Evolutionary conservation across 176 grass and related monocot species (phyloP), one percentile per base, ranked within the genome.

Genomic region (Carex parvula): DNA sequence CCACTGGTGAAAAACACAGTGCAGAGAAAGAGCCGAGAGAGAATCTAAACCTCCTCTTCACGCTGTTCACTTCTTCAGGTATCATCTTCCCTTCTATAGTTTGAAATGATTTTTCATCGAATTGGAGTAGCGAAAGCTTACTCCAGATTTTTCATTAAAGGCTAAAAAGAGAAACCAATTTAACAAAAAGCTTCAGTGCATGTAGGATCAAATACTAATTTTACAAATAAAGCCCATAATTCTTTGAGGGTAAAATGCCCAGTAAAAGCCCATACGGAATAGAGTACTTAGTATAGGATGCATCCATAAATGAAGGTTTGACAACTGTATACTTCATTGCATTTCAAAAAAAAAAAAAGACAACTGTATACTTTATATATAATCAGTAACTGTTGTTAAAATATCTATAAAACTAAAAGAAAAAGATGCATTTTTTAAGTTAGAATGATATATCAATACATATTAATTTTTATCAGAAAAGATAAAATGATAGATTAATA

Each of bases 11-110:
- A 76, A 13, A 3, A 22, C 9, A 48, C 5, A 24, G 1, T 5
- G 54, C 21, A 76, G 22, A 15, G 48, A 76, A 55, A 76, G 12
- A 76, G 24, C 20, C 71, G 71, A 52, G 71, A 75, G 71, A 75
- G 21, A 29, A 53, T 54, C 55, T 21, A 55, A 32, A 16, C 12
- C 22, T 54, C 44, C 21, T 76, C 44, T 29, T 76, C 71, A 76
- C 71, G 20, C 46, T 30, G 48, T 76, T 55, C 22, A n/a, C 24
- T 76, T 29, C 44, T 75, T 29, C 46, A 76, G 72, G 72, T 76
- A 76, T 54, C 13, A 76, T 52, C 15, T 53, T 54, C 7, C 21
- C 1, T 54, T 52, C 44, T 67, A 10, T 67, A 8, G 30, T 35
- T 70, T 30, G 7, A 8, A 37, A 42, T 41, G 3, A n/a, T 39